Percentiles rank a stretch among this genome's conserved stretches.
Evolutionary conservation across 352 stramenopile species (phyloP).

Genomic region (Globisporangium ultimum): DNA sequence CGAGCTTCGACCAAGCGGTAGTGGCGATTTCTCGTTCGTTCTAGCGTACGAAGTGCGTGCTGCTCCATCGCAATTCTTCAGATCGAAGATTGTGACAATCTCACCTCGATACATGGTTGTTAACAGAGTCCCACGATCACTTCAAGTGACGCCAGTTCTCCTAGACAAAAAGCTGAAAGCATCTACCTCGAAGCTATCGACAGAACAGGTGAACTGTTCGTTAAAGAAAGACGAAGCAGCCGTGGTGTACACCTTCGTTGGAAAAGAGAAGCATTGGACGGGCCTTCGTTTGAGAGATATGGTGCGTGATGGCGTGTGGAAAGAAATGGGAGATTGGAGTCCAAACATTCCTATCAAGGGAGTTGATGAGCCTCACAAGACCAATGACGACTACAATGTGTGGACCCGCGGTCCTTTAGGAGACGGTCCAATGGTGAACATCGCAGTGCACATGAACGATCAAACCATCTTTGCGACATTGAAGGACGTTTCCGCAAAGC

Average conservation of each 20-base stretch:
- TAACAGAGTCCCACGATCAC: conserved; percentile 50
- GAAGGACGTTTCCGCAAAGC: conserved; percentile 61
- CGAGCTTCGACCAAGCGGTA: conserved; percentile 46
- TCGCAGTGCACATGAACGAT: conserved; percentile 52
- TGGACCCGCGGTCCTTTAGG: conserved; percentile 74
- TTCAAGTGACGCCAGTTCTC: conserved; percentile 74
- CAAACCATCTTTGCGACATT: conserved; percentile 73
- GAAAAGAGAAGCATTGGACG: conserved; percentile 68
- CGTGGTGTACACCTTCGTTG: conserved; percentile 65
- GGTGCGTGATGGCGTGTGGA: conserved; percentile 30
- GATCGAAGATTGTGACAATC: conserved; percentile 79
- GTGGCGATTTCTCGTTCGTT: conserved; percentile 61
- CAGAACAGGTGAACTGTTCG: conserved; percentile 29
- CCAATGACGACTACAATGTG: conserved; percentile 41
- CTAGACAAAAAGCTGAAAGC: conserved; percentile 71
- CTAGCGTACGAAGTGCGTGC: conserved; percentile 80
- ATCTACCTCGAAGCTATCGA: conserved; percentile 24
- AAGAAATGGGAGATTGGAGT: conserved; percentile 57
- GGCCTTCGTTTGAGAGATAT: conserved; percentile 67
- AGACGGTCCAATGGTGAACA: conserved; percentile 68
- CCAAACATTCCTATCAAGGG: conserved; percentile 38
- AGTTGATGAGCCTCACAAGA: conserved; percentile 29
- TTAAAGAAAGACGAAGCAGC: conserved; percentile 52
- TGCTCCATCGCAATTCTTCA: conserved; percentile 76
- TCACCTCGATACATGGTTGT: conserved; percentile 75